Percentiles rank a stretch among this genome's conserved stretches.
phyloP scores from a whole-genome alignment of 2,329 filamentous ascomycete species.

The Scytalidium lignicola region DNA sequence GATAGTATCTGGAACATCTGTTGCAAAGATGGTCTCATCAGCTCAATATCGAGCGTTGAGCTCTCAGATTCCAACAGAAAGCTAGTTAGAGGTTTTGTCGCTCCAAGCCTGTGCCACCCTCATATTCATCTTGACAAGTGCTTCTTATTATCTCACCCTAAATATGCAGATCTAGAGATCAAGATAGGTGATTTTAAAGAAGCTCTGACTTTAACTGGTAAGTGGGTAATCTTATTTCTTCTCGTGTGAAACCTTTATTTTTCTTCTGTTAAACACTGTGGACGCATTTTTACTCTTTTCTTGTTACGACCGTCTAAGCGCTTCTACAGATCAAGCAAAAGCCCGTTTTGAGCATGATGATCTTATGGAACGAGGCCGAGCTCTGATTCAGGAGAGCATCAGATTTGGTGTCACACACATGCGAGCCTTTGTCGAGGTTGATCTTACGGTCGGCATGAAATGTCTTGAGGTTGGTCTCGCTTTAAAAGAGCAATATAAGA shows the following conservation, averaged over 20 bases:
- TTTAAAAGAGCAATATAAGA: constrained; percentile 49
- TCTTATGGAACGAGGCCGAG: constrained; percentile 57
- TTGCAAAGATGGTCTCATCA: constrained; percentile 22
- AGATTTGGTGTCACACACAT: constrained; percentile 61
- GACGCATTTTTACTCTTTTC: too few relatives aligned
- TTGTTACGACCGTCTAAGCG: too few relatives aligned
- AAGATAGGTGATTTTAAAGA: constrained; percentile 58
- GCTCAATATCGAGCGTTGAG: constrained; percentile 23
- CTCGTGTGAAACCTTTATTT: neutral
- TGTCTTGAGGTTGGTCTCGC: constrained; percentile 52
- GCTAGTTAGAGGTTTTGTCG: constrained; percentile 30
- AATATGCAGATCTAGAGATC: constrained; percentile 56
- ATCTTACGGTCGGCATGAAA: constrained; percentile 52
- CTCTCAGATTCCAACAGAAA: constrained; percentile 4
- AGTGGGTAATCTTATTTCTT: constrained; percentile 8
- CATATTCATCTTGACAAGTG: constrained; percentile 70
- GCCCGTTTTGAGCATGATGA: constrained; percentile 55
- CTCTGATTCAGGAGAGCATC: constrained; percentile 61
- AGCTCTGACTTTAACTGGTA: constrained; percentile 52
- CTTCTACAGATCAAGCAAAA: constrained; percentile 47
- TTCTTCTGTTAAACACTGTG: neutral
- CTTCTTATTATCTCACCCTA: constrained; percentile 52
- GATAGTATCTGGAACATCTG: constrained; percentile 29
- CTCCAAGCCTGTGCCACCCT: constrained; percentile 61
- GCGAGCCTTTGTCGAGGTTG: constrained; percentile 68